Conservation (phyloP, 306 rosid genomes). For the Urtica urens region DNA sequence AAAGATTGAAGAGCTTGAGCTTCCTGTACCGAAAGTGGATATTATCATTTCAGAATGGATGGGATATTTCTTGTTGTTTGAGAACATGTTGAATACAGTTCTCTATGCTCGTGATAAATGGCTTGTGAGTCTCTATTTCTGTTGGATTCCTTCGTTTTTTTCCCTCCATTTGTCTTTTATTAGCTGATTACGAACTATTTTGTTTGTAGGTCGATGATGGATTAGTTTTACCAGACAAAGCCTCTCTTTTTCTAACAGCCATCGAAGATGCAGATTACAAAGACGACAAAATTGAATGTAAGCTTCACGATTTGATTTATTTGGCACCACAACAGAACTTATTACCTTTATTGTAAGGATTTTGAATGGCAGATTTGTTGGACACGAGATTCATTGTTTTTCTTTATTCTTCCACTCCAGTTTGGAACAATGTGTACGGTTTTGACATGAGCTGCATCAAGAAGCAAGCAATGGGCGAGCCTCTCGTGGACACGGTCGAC, state of each 20-base stretch:
- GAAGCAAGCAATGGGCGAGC: slow-evolving; percentile 93
- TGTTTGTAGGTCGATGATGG: slow-evolving; percentile 58
- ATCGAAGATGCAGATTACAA: slow-evolving; percentile 96
- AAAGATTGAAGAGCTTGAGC: slow-evolving; percentile 89
- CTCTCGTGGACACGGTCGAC: slow-evolving; percentile 94
- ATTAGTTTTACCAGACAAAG: slow-evolving; percentile 76
- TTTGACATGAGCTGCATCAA: slow-evolving; percentile 98
- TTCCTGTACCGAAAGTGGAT: slow-evolving; percentile 85
- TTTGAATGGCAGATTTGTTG: neutral
- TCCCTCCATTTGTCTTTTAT: neutral
- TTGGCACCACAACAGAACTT: slow-evolving; percentile 10
- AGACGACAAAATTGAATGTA: slow-evolving; percentile 98
- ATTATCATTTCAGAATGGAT: slow-evolving; percentile 97
- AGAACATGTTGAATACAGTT: slow-evolving; percentile 91
- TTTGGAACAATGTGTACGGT: slow-evolving; percentile 93
- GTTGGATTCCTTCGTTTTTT: neutral
- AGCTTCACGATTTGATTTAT: slow-evolving; percentile 28
- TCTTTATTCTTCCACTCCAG: slow-evolving; percentile 22
- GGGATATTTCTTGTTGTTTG: slow-evolving; percentile 96
- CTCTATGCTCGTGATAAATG: slow-evolving; percentile 96
- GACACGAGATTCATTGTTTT: neutral
- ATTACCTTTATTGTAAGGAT: neutral
- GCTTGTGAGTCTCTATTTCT: slow-evolving; percentile 57
- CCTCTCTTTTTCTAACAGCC: slow-evolving; percentile 73
- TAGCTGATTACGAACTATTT: neutral